A percentile compares a stretch with the other conserved stretches of the same genome.
Evolutionary conservation across 2,329 filamentous ascomycete genomes (phyloP).

Genomic region (Nothophaeocryptopus gaeumannii): DNA sequence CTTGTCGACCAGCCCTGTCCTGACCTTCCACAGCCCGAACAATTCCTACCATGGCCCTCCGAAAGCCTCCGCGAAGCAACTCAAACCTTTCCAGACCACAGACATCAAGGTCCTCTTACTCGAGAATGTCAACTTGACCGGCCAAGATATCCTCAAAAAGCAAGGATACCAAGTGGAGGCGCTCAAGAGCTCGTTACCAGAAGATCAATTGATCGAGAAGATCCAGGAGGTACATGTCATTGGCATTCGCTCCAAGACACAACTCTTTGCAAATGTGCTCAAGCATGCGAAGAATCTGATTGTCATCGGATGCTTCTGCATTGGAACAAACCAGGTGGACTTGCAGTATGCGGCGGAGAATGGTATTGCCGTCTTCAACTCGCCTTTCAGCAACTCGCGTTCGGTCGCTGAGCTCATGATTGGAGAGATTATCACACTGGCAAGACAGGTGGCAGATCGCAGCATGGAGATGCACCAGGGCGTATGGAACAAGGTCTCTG

Average conservation of each 20-base stretch:
- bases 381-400: constrained; percentile 95
- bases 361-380: constrained; percentile 98
- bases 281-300: constrained; percentile 89
- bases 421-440: constrained; percentile 84
- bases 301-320: constrained; percentile 97
- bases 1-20: constrained; percentile 72
- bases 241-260: constrained; percentile 97
- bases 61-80: constrained; percentile 61
- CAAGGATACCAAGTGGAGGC: constrained; percentile 97
- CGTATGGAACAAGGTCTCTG: constrained; percentile 97
- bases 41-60: constrained; percentile 46
- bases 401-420: constrained; percentile 97
- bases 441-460: constrained; percentile 87
- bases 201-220: constrained; percentile 94
- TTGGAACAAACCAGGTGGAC: constrained; percentile 94
- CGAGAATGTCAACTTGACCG: constrained; percentile 93
- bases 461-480: constrained; percentile 92
- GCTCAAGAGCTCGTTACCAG: constrained; percentile 81
- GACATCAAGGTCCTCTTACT: constrained; percentile 95
- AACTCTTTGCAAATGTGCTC: constrained; percentile 80
- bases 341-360: constrained; percentile 76
- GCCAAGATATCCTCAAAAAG: constrained; percentile 72
- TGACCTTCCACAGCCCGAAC: constrained; percentile 71
- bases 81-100: constrained; percentile 93
- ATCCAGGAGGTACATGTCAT: constrained; percentile 98